Conservation (phyloP, 352 stramenopile species). For the Globisporangium apiculatum region DNA sequence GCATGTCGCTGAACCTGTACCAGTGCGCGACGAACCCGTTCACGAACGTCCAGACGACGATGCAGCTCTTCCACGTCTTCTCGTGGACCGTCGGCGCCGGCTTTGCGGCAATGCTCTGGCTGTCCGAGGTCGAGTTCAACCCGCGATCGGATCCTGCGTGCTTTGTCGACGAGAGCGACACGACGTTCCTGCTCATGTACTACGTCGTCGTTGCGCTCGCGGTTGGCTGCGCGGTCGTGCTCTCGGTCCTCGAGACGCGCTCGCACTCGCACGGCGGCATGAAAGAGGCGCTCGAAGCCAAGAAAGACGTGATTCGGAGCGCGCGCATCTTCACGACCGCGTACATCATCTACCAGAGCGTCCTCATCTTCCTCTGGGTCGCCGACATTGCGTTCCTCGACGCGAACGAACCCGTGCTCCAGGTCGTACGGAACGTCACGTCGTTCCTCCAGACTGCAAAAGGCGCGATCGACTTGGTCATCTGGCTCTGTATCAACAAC, state of each 20-base stretch:
- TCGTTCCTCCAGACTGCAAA: slow-evolving; percentile 71
- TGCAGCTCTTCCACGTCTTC: slow-evolving; percentile 67
- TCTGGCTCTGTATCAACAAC: slow-evolving; percentile 78
- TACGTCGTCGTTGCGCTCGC: slow-evolving; percentile 71
- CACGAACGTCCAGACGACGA: slow-evolving; percentile 70
- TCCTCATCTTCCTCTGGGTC: slow-evolving; percentile 77
- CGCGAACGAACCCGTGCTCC: slow-evolving; percentile 19
- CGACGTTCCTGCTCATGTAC: slow-evolving; percentile 58
- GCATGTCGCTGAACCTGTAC: slow-evolving; percentile 82
- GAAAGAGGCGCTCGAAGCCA: slow-evolving; percentile 67
- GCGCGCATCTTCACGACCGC: slow-evolving; percentile 73
- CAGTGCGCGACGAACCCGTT: slow-evolving; percentile 85
- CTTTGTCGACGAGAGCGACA: slow-evolving; percentile 70
- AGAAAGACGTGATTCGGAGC: slow-evolving; percentile 77
- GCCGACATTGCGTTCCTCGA: slow-evolving; percentile 46
- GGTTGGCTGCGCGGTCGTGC: slow-evolving; percentile 50
- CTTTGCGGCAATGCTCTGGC: slow-evolving; percentile 48
- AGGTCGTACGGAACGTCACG: slow-evolving; percentile 43
- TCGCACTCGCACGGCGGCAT: slow-evolving; percentile 69
- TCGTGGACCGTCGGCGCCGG: slow-evolving; percentile 56
- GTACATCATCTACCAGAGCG: slow-evolving; percentile 79
- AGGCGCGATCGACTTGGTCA: slow-evolving; percentile 78
- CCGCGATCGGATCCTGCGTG: slow-evolving; percentile 39
- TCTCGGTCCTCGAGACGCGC: slow-evolving; percentile 63
- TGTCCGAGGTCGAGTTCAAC: slow-evolving; percentile 46